Conservation (phyloP, 1,284 basidiomycete species). For the Tilletia setariae region DNA sequence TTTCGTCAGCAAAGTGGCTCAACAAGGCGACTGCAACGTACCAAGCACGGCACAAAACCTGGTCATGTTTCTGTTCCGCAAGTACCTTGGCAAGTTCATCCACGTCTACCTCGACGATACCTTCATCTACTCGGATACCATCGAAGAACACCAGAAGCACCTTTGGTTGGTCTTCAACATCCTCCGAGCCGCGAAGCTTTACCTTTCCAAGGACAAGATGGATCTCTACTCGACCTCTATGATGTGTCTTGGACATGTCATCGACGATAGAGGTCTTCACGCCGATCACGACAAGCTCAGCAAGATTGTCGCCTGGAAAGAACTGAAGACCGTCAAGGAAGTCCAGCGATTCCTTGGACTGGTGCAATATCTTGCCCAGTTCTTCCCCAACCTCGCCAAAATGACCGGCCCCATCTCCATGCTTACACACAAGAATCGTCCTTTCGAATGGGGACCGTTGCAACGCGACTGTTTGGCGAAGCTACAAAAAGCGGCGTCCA, state of each 20-base stretch:
- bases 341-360: conserved; percentile 54
- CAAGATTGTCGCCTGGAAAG: not conserved
- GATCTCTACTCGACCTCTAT: not conserved
- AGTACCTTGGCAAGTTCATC: conserved; percentile 47
- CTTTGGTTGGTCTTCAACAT: conserved; percentile 22
- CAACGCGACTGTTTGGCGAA: conserved; percentile 54
- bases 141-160: conserved; percentile 51
- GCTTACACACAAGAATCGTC: conserved; percentile 17
- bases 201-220: not conserved
- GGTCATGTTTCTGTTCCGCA: conserved; percentile 52
- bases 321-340: not conserved
- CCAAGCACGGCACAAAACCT: conserved; percentile 54
- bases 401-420: conserved; percentile 50
- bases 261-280: not conserved
- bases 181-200: not conserved
- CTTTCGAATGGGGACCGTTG: conserved; percentile 33
- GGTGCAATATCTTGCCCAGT: conserved; percentile 57
- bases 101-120: conserved; percentile 56
- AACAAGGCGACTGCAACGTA: conserved; percentile 55
- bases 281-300: not conserved
- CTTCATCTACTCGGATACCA: conserved; percentile 48
- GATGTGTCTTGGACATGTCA: conserved; percentile 8
- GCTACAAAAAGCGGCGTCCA: conserved; percentile 51
- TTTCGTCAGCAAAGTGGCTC: conserved; percentile 46
- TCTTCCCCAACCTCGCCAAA: conserved; percentile 55